Evolutionary conservation across 345 rosid genomes (phyloP).

Genomic region (Tarenaya hassleriana): DNA sequence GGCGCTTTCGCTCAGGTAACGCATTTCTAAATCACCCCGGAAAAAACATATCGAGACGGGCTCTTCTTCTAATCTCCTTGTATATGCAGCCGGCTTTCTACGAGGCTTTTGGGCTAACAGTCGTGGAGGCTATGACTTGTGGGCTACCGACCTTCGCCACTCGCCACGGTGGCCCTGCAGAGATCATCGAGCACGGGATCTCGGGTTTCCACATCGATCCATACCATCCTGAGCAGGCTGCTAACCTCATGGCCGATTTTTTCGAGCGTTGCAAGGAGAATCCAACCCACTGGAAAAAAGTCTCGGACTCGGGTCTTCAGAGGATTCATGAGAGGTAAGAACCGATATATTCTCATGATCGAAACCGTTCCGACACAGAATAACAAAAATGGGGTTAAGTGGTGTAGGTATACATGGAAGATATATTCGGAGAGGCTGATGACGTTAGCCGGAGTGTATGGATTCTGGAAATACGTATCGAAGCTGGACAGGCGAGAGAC

Average conservation of each 20-base stretch:
- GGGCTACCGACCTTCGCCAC: constrained; percentile 97
- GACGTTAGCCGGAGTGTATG: constrained; percentile 94
- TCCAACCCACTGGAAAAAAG: constrained; percentile 65
- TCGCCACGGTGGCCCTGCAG: constrained; percentile 95
- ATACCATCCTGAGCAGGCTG: constrained; percentile 78
- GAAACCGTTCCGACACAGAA: too few species aligned
- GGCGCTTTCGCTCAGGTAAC: constrained; percentile 93
- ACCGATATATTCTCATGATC: neutral
- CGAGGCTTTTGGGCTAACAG: constrained; percentile 97
- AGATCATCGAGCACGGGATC: constrained; percentile 70
- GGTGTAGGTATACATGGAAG: constrained; percentile 87
- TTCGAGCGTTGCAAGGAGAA: constrained; percentile 66
- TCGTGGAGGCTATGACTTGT: constrained; percentile 96
- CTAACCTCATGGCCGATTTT: constrained; percentile 54
- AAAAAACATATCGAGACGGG: too few species aligned
- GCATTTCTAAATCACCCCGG: neutral
- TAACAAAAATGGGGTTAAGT: too few species aligned
- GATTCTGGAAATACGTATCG: constrained; percentile 90
- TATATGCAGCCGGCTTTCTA: constrained; percentile 85
- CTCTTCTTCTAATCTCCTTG: neutral
- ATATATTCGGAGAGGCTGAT: constrained; percentile 85
- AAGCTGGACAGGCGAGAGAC: constrained; percentile 92
- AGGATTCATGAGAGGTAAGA: constrained; percentile 77
- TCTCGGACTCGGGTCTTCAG: constrained; percentile 69
- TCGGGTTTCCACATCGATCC: constrained; percentile 98